These are phyloP conservation scores for Purpureocillium takamizusanense DNA, from an alignment of 2,329 filamentous ascomycete genomes.

Conservation along the genomic window DNA sequence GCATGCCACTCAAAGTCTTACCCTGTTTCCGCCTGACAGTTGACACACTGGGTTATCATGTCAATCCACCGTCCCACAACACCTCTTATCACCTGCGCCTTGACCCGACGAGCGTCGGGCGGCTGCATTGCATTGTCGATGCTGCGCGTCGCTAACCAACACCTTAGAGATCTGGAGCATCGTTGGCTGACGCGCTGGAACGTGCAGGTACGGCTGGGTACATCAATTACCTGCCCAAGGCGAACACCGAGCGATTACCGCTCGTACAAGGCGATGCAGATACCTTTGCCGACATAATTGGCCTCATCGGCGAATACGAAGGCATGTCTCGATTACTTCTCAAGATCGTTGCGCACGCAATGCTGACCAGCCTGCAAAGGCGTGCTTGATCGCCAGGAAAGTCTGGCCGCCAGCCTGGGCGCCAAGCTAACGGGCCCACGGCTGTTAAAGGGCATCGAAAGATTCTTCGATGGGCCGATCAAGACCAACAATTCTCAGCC, in stretches of 20 bases:
- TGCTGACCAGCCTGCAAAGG: conserved; percentile 30
- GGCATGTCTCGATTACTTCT: conserved; percentile 25
- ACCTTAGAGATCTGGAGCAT: no score
- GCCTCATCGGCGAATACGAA: conserved; percentile 71
- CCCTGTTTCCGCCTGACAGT: no score
- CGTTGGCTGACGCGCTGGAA: not conserved
- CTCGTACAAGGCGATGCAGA: conserved; percentile 50
- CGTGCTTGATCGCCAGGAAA: conserved; percentile 77
- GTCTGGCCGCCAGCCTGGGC: conserved; percentile 75
- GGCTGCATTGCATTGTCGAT: no score
- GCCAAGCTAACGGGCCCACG: conserved; percentile 76
- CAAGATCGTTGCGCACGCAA: not conserved
- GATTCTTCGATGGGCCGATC: conserved; percentile 75
- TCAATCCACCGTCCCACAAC: no score
- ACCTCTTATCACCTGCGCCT: no score
- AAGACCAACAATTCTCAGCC: conserved; percentile 43
- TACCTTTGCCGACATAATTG: conserved; percentile 63
- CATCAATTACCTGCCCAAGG: conserved; percentile 45
- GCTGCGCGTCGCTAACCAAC: no score
- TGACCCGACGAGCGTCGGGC: no score
- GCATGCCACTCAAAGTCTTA: no score
- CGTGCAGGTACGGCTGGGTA: conserved; percentile 13
- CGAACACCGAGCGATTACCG: conserved; percentile 33
- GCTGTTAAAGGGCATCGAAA: conserved; percentile 76
- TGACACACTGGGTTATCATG: no score